phyloP scores from a whole-genome alignment of 2,329 filamentous ascomycete species.

The Hymenoscyphus repandus region DNA sequence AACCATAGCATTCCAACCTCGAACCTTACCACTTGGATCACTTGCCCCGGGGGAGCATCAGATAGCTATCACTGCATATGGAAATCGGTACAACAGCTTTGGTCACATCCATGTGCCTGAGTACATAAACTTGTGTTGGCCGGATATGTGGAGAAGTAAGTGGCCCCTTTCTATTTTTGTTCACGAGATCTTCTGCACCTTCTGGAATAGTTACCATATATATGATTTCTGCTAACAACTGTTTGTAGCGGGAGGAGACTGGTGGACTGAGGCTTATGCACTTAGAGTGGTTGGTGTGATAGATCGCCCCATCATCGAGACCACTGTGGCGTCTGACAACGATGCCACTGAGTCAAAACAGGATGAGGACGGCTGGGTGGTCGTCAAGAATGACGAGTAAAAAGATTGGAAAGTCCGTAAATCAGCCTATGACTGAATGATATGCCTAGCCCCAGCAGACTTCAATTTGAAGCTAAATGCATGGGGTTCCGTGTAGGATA shows the following conservation, averaged over 20 bases:
- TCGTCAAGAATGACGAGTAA: not conserved
- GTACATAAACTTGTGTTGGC: constrained; percentile 19
- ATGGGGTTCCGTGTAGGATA: too few relatives aligned
- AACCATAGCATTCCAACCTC: constrained; percentile 25
- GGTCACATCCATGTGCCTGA: constrained; percentile 25
- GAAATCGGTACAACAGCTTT: constrained; percentile 29
- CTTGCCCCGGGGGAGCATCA: constrained; percentile 13
- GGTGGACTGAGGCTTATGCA: constrained; percentile 22
- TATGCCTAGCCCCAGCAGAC: too few relatives aligned
- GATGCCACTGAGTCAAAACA: not conserved
- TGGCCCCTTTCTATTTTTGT: constrained; percentile 1
- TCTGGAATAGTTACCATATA: not conserved
- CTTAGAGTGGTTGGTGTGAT: constrained; percentile 18
- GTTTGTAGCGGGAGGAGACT: constrained; percentile 16
- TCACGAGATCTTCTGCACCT: not conserved
- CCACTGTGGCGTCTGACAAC: constrained; percentile 1
- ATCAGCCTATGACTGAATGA: not conserved
- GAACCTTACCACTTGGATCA: constrained; percentile 17
- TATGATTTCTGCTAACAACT: not conserved
- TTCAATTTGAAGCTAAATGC: too few relatives aligned
- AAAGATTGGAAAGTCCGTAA: not conserved
- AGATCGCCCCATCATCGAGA: constrained; percentile 10
- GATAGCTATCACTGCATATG: constrained; percentile 25
- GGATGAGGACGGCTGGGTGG: constrained; percentile 1
- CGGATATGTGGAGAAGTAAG: constrained; percentile 24